Evolutionary conservation across 345 rosid genomes (phyloP).

Genomic region (Sonneratia alba): DNA sequence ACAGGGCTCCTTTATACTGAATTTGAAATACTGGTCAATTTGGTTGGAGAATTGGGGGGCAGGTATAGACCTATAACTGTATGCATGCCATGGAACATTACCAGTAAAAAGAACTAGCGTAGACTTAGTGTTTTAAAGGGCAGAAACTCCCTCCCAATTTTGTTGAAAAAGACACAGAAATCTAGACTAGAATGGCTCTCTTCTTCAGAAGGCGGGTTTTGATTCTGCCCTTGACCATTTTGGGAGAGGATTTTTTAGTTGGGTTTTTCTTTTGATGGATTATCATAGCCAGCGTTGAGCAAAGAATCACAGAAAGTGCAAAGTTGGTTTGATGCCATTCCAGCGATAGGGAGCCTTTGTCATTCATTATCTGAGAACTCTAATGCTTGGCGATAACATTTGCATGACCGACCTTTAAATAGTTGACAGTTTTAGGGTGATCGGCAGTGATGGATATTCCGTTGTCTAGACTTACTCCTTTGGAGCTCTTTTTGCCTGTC

Average conservation of each 20-base stretch:
- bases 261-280: neutral
- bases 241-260: too few relatives aligned
- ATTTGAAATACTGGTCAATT: neutral
- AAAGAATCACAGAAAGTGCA: neutral
- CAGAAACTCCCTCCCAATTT: neutral
- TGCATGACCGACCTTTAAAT: too few relatives aligned
- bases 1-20: conserved; percentile 79
- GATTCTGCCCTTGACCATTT: neutral
- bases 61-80: neutral
- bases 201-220: neutral
- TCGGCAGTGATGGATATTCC: too few relatives aligned
- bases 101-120: neutral
- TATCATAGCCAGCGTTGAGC: neutral
- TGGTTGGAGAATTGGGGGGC: too few relatives aligned
- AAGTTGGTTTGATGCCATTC: too few relatives aligned
- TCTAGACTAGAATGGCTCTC: neutral
- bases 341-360: too few relatives aligned
- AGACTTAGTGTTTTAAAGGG: neutral
- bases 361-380: too few relatives aligned
- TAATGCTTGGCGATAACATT: too few relatives aligned
- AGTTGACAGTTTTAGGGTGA: too few relatives aligned
- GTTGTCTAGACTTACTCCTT: too few relatives aligned
- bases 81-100: neutral
- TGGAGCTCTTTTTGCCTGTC: too few relatives aligned
- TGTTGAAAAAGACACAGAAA: neutral